Base-by-base conservation (phyloP, 2,329 filamentous ascomycete genomes). In the Metarhizium guizhouense region DNA sequence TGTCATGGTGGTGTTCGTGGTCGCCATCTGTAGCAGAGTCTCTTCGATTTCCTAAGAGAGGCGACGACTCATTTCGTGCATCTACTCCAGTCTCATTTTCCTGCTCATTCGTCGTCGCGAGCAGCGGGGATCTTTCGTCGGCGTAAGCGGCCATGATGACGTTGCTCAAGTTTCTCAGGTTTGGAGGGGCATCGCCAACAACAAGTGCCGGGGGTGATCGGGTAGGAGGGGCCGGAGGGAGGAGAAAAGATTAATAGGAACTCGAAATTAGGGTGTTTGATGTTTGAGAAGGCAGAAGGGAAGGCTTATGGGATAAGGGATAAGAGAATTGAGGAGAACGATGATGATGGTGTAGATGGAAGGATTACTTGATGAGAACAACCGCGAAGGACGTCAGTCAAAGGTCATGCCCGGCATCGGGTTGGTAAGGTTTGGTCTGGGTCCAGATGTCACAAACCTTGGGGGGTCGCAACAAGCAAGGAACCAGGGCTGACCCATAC, bases 61-160 rank as follows among this genome's bases (percentile, higher is more conserved):
- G 79, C n/a, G 79, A 77, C n/a, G 75, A 72, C 61, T 83, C 80
- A 45, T 61, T 66, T 20, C 59, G 63, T 54, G 56, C 63, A 38
- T 53, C 8, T 2, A 30, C 10, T 47, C 29, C 48, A 18, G 14
- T 53, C 47, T 62, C 58, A 51, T 62, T 57, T n/a, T 68, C 66
- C 48, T 49, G 54, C 50, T 63, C 58, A 49, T 62, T 62, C 40
- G 70, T 66, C 36, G 67, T 63, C 14, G 72, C 66, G 48, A 79
- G 69, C 57, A 81, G 68, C 42, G 75, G 76, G 25, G 75, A 71
- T 58, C 68, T 69, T 64, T 79, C 77, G 54, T 56, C 54, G 14
- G 48, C 40, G 18, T 72, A 64, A 54, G 72, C 68, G 30, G 77
- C 64, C 77, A 80, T 80, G 57, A 51, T 64, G 55, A 54, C 48